Base-by-base conservation (phyloP, 352 stramenopile species). In the Globisporangium acanthophoron region DNA sequence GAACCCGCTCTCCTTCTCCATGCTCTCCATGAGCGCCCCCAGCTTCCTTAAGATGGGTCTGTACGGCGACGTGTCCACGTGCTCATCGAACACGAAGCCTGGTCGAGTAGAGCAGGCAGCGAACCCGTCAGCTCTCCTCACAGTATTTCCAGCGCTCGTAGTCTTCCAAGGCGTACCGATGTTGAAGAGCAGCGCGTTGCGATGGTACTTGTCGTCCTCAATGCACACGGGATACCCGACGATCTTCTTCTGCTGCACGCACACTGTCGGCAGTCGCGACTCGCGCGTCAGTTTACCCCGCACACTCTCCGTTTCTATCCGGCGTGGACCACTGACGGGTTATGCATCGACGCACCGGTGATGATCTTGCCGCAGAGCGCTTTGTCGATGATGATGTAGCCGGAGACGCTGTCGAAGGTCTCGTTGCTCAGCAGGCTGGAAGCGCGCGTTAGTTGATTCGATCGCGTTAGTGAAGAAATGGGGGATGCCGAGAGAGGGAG, bases 361-460 rank as follows among this genome's bases (percentile, higher is more conserved):
- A 94, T 91, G 69, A 95, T 93, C 64, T 93, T 92, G 41, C 78
- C 83, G 54, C 85, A 95, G 21, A 95, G 66, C 58, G 80, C 78
- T 69, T 92, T 93, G 74, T 92, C 83, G 63, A 92, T 92, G 67
- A 95, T 95, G 61, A 95, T 92, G 66, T 95, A 95, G 45, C 80
- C 80, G 12, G 85, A 94, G 29, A 94, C 74, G 46, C 76, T 88
- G 62, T 94, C 85, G 64, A 94, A 94, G n/a, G 84, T 72, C 58
- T 94, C 82, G 44, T 78, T 86, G 64, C 76, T 90, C 59, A 94
- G 61, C 52, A 88, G 70, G 70, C 84, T 94, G 48, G n/a, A 27
- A 1, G 31, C 2, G 18, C 16, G 31, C 33, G 49, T 15, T 5
- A 29, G 54, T 20, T 15, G 21, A 15, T 15, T 15, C 3, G 40